Conservation (phyloP, 495 filamentous ascomycete species). For the Xylaria bambusicola region DNA sequence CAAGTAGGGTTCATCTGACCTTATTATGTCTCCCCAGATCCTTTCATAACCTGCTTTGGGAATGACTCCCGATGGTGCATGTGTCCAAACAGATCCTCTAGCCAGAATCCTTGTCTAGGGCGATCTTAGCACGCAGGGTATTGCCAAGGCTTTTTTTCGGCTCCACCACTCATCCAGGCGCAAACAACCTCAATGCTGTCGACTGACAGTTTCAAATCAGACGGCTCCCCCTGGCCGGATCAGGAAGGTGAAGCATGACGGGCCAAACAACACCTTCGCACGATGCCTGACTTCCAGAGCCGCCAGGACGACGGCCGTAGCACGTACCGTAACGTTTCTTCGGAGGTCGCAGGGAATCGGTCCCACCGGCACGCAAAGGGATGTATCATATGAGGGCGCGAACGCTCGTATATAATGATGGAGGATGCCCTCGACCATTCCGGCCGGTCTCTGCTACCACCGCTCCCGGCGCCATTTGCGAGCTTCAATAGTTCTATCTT, state of each 20-base stretch:
- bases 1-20: conserved; percentile 10
- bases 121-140: conserved; percentile 11
- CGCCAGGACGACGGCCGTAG: background rate
- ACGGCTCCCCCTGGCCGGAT: conserved; percentile 12
- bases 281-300: background rate
- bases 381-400: background rate
- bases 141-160: background rate
- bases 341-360: background rate
- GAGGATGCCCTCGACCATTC: background rate
- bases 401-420: conserved; percentile 12
- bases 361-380: background rate
- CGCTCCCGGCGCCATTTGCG: conserved; percentile 2
- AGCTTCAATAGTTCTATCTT: conserved; percentile 8
- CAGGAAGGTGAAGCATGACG: conserved; percentile 6
- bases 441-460: background rate
- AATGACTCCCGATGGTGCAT: conserved; percentile 4
- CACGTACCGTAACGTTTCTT: conserved; percentile 11
- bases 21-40: background rate
- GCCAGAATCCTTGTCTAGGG: conserved; percentile 13
- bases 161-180: conserved; percentile 4
- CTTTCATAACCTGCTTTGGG: conserved; percentile 12
- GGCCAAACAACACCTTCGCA: conserved; percentile 4
- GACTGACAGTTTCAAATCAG: conserved; percentile 17
- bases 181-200: background rate
- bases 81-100: conserved; percentile 8